Evolutionary conservation across 306 rosid species (phyloP).

Genomic region (Ceratonia siliqua): DNA sequence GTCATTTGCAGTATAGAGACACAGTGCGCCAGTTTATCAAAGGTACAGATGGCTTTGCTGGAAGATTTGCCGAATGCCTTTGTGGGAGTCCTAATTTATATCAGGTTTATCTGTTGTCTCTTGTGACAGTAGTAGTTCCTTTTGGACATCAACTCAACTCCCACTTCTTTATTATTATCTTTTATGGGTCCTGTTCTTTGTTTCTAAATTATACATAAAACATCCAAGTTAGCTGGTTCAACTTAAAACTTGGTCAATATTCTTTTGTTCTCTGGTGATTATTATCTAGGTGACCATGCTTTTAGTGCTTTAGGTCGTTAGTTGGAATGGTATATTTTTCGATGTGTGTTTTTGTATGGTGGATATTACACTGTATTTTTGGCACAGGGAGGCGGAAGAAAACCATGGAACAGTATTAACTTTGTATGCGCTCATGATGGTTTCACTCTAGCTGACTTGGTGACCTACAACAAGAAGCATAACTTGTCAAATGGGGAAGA

Average conservation of each 20-base stretch:
- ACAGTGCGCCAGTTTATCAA: conserved; percentile 86
- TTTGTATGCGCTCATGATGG: conserved; percentile 94
- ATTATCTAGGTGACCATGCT: conserved; percentile 13
- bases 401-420: conserved; percentile 91
- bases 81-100: conserved; percentile 96
- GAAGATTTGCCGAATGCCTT: conserved; percentile 90
- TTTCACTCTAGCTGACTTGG: conserved; percentile 92
- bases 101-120: conserved; percentile 60
- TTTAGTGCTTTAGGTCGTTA: background rate
- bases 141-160: conserved; percentile 1
- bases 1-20: conserved; percentile 80
- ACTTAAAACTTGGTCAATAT: conserved; percentile 3
- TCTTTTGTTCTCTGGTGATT: conserved; percentile 11
- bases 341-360: conserved; percentile 27
- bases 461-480: conserved; percentile 80
- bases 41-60: conserved; percentile 93
- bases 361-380: conserved; percentile 33
- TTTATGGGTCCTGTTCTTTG: conserved; percentile 19
- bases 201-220: background rate
- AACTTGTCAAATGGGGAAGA: conserved; percentile 87
- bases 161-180: background rate
- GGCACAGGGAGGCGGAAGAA: conserved; percentile 84
- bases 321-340: conserved; percentile 2
- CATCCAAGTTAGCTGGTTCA: conserved; percentile 6
- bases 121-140: conserved; percentile 24